phyloP scores from a whole-genome alignment of 768 basidiomycete species.

The Boletellus emodensis region DNA sequence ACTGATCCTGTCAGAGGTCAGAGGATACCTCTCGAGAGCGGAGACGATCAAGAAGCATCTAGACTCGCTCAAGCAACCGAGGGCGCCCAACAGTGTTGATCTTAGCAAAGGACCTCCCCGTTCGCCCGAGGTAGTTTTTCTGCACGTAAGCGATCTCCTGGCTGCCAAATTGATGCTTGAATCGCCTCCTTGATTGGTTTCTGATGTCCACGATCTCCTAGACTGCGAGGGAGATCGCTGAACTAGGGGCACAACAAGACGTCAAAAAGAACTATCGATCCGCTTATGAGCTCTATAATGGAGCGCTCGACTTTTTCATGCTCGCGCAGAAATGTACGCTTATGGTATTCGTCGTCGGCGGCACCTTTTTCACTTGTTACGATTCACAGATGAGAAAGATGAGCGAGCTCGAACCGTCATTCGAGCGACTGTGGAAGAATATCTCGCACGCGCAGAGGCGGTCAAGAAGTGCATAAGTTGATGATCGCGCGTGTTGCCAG shows the following conservation, averaged over 20 bases:
- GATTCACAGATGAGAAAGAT: conserved; percentile 68
- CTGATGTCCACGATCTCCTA: conserved; percentile 17
- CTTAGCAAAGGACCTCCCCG: conserved; percentile 5
- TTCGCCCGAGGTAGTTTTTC: conserved; percentile 14
- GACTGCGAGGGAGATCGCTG: conserved; percentile 84
- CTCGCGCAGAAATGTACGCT: conserved; percentile 81
- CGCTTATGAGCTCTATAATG: conserved; percentile 89
- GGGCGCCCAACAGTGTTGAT: neutral
- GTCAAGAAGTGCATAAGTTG: conserved; percentile 56
- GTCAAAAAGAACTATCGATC: conserved; percentile 84
- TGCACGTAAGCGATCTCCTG: conserved; percentile 7
- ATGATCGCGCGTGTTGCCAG: neutral
- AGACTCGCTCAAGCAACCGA: conserved; percentile 5
- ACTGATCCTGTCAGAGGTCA: conserved; percentile 80
- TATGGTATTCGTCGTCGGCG: neutral
- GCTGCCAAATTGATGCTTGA: too few relatives aligned
- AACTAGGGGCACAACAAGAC: conserved; percentile 87
- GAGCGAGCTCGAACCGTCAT: conserved; percentile 83
- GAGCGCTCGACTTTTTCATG: conserved; percentile 96
- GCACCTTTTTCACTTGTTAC: neutral
- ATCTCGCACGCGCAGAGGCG: conserved; percentile 84
- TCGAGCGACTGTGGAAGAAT: conserved; percentile 80
- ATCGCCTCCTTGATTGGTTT: neutral
- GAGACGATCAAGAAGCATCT: conserved; percentile 87
- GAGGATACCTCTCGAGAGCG: conserved; percentile 84